Evolutionary conservation across 768 basidiomycete genomes (phyloP), one percentile per base, ranked within the genome.

Genomic region (Kwoniella mangroviensis): DNA sequence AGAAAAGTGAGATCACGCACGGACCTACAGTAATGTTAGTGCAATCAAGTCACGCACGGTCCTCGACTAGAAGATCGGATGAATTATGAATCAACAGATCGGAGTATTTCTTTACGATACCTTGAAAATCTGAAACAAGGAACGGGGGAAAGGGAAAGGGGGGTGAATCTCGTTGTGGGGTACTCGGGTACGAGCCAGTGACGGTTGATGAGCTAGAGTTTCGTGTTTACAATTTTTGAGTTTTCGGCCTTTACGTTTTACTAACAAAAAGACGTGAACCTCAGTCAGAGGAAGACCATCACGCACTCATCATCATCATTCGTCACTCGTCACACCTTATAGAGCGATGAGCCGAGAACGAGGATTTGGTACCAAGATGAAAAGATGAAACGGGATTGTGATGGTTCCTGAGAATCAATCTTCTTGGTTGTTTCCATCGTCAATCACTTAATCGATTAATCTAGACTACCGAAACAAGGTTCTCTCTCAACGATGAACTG

Each of bases 81-180:
- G 45, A 15, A 49, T 13, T 15, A 6, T 15, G 45, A 15, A 19
- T 49, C 19, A 34, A 34, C 34, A 34, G 34, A 34, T 49, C 45
- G 13, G 45, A 49, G 45, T 49, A 49, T 49, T 49, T n/a, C n/a
- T 49, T 49, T 49, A 49, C 24, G 49, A 51, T 51, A 21, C 15
- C 21, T 21, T 17, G 15, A 51, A 51, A 51, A 54, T 54, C 53
- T 54, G 53, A 54, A 54, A 54, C 57, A 28, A 59, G 26, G 57
- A 59, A 42, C 24, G 57, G 40, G 40, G 57, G 26, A 42, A 59
- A 34, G 40, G 26, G 34, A 28, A 41, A 41, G 19, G 10, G 4
- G 28, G 13, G 34, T 11, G 15, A 28, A 54, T 54, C 53, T 54
- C 19, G 53, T 49, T 49, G 19, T 19, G 45, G 45, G 45, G 12